Evolutionary conservation across 805 yeast species (phyloP), one percentile per base, ranked within the genome.

Genomic region (Suhomyces tanzawaensis): DNA sequence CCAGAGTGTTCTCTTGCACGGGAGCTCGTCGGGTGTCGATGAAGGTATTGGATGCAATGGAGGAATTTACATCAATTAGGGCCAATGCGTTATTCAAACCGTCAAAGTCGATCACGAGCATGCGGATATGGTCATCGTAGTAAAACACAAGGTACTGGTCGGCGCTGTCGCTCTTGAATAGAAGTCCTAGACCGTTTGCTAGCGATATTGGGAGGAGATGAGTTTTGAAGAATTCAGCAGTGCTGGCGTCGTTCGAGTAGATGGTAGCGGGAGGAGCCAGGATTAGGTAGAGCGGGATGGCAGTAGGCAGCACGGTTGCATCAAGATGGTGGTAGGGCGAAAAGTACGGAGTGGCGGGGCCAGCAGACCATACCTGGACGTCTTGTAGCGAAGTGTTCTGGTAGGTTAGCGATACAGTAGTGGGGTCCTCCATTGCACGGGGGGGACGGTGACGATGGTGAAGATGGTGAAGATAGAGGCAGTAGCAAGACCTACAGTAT

Each of bases 241-340:
- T 53, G 1, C 17, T 26, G 4, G 29, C 36, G 19, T 44, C 39
- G 13, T 39, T 44, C 7, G 66, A 45, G 43, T 44, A 64, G 2
- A 64, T 54, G 17, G 42, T 33, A 3, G 51, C 32, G 3, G 60
- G 55, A 9, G 39, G 39, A 9, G 47, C 37, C 19, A 36, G 45
- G 12, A 62, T 19, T 26, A 64, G 37, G 36, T 51, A 54, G 3
- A 58, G 15, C 2, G 70, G 69, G 7, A 61, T 46, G 24, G 41
- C 18, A 3, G 30, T 36, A 38, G 47, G 46, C 35, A 55, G 44
- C 13, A 60, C 44, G 33, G 46, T 41, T 25, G 32, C 32, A 9
- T 41, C 43, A 5, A 24, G 7, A n/a, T 24, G 21, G 13, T 14
- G 27, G 9, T 22, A 21, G 1, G 28, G 28, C 4, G 23, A 14